Base-by-base conservation (phyloP, 257 asterid genomes). In the Hygrophila difformis region DNA sequence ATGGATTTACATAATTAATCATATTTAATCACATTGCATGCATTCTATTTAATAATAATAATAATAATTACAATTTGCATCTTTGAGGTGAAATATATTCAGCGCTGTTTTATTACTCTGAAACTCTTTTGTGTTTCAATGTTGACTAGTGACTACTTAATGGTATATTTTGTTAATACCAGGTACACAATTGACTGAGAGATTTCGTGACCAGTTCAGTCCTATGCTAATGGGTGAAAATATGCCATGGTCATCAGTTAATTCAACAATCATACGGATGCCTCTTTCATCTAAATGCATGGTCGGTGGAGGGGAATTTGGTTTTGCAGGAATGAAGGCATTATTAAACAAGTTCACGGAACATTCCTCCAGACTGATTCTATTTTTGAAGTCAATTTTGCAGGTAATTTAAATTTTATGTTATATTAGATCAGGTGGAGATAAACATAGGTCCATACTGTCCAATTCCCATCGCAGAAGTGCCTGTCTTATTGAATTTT, bases 121-220 rank as follows among this genome's bases (percentile, higher is more conserved):
- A 26, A 23, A 47, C 29, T 49, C 3, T 53, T 34, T 18, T 31
- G 36, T 57, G 56, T 39, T 59, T 67, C 59, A 39, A 33, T 51
- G 39, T n/a, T n/a, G n/a, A n/a, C n/a, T 19, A n/a, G 18, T 44
- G 47, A 56, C 44, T 57, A 16, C 20, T 36, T 23, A 50, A 39
- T 54, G 43, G 20, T 60, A 21, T 46, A 29, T 60, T 41, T 44
- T 15, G 53, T 47, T 48, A 44, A 64, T 62, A 11, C 33, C 77
- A 88, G 97, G 97, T 65, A 88, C 97, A 44, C 79, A 78, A 59
- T 74, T 88, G 75, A 69, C 63, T 0, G 89, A 76, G 66, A 75
- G 81, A 10, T 88, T 88, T 65, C 77, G 42, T 64, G 97, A 88
- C 65, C 97, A 88, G 66, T 88, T 88, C 74, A 76, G 67, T 57